A percentile compares a stretch with the other conserved stretches of the same genome.
Conservation (phyloP, 257 asterid species). For the Solanum verrucosum region DNA sequence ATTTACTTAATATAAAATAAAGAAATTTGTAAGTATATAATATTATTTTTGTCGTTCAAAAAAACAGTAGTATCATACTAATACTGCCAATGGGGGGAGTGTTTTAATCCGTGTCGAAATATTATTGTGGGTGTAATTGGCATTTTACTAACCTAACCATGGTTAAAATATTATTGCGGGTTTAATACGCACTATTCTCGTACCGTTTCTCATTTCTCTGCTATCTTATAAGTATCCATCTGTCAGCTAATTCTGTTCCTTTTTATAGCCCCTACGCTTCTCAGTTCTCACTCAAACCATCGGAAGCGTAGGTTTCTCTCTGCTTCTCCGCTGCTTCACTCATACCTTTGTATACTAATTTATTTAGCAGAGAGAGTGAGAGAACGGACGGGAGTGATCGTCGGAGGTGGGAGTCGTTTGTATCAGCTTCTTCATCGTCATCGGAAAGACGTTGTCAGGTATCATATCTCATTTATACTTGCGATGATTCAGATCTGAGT, state of each 20-base stretch:
- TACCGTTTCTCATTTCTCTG: background rate
- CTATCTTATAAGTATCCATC: background rate
- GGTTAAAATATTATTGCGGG: background rate
- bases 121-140: background rate
- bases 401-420: background rate
- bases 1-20: too few species aligned
- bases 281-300: background rate
- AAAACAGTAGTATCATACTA: background rate
- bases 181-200: background rate
- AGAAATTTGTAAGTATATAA: background rate
- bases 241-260: background rate
- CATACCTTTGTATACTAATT: background rate
- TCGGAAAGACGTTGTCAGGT: background rate
- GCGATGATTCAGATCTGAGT: conserved; percentile 3
- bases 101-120: background rate
- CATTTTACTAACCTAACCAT: background rate
- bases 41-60: background rate
- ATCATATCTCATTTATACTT: background rate
- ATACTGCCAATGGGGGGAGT: background rate
- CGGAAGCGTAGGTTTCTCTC: background rate
- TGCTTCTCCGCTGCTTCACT: background rate
- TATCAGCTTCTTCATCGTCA: background rate
- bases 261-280: background rate
- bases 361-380: background rate
- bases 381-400: background rate